Conservation (phyloP, 2,329 filamentous ascomycete genomes). For the Colletotrichum agaves region DNA sequence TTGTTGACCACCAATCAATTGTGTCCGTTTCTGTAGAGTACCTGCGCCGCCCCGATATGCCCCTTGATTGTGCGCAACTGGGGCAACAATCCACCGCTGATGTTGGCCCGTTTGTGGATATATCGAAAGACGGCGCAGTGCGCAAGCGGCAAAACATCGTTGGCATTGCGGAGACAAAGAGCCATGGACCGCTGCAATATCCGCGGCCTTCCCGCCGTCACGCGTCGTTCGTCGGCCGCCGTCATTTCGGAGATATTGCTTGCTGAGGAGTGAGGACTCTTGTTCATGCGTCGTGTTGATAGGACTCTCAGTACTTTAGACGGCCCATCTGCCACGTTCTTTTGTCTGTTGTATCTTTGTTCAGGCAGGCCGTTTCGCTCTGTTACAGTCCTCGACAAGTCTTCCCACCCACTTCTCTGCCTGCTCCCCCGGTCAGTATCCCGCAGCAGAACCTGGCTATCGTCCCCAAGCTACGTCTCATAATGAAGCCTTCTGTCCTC, state of each 20-base stretch:
- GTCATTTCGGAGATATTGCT: conserved; percentile 29
- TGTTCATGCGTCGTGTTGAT: conserved; percentile 5
- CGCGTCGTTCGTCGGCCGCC: not conserved
- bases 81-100: conserved; percentile 15
- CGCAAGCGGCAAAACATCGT: not conserved
- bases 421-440: conserved; percentile 8
- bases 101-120: conserved; percentile 31
- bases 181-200: conserved; percentile 11
- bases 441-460: conserved; percentile 16
- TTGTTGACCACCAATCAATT: not conserved
- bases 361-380: conserved; percentile 19
- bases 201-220: conserved; percentile 4
- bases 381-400: not conserved
- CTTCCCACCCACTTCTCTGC: conserved; percentile 1
- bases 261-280: conserved; percentile 16
- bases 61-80: not conserved
- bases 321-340: conserved; percentile 15
- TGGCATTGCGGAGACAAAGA: conserved; percentile 3
- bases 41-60: not conserved
- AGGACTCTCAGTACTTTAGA: conserved; percentile 27
- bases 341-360: conserved; percentile 3
- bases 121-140: conserved; percentile 9
- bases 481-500: conserved; percentile 44
- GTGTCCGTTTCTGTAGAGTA: conserved; percentile 2
- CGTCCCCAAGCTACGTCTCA: not conserved